Conservation (phyloP, 148 eudicot genomes). For the Fagopyrum esculentum region DNA sequence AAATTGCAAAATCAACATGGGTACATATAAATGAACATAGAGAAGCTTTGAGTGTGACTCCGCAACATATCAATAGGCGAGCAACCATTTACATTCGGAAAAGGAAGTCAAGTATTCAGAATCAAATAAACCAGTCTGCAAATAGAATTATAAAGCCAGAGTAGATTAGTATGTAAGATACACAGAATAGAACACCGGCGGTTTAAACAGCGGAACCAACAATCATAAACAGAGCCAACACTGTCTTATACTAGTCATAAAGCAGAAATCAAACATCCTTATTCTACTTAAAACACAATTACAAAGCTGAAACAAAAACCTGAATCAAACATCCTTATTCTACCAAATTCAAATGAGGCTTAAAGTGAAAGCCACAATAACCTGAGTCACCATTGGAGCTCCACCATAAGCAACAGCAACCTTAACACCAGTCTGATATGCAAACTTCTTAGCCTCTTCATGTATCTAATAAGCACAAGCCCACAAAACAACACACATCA, state of each 20-base stretch:
- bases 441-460: slow-evolving; percentile 78
- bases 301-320: background rate
- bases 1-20: background rate
- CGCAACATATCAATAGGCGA: no score
- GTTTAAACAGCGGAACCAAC: background rate
- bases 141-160: background rate
- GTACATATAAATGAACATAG: background rate
- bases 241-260: background rate
- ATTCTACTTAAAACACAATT: background rate
- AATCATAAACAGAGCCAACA: background rate
- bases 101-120: background rate
- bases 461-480: slow-evolving; percentile 36
- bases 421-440: slow-evolving; percentile 66
- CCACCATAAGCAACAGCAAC: slow-evolving; percentile 88
- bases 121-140: background rate
- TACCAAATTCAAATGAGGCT: background rate
- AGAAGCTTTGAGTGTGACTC: background rate
- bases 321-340: background rate
- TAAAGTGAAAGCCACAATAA: slow-evolving; percentile 11
- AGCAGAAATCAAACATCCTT: background rate
- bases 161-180: background rate
- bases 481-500: slow-evolving; percentile 8
- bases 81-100: background rate
- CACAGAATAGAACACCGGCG: background rate
- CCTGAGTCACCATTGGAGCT: slow-evolving; percentile 67